Evolutionary conservation across 257 asterid species (phyloP).

Genomic region (Ligustrum vulgare): DNA sequence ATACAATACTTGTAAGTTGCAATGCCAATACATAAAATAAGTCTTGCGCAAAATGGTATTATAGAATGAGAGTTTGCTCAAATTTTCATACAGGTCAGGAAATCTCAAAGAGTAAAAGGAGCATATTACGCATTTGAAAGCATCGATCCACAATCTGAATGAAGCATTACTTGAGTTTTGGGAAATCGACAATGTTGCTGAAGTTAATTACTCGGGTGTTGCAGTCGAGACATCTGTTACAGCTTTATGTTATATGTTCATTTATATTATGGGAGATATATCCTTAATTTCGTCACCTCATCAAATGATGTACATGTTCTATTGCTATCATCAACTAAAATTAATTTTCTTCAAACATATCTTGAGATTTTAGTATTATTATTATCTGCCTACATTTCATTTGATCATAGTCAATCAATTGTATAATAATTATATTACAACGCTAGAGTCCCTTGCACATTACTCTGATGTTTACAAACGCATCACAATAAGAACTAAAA

Average conservation of each 20-base stretch:
- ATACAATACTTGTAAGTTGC: slow-evolving; percentile 73
- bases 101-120: slow-evolving; percentile 78
- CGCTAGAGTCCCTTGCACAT: background rate
- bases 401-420: slow-evolving; percentile 6
- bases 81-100: slow-evolving; percentile 59
- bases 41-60: background rate
- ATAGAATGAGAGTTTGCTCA: background rate
- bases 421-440: slow-evolving; percentile 4
- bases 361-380: background rate
- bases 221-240: slow-evolving; percentile 83
- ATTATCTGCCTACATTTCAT: background rate
- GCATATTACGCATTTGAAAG: slow-evolving; percentile 91
- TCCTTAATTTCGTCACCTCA: slow-evolving; percentile 18
- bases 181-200: slow-evolving; percentile 66
- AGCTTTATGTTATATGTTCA: slow-evolving; percentile 49
- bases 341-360: slow-evolving; percentile 28
- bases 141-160: slow-evolving; percentile 81
- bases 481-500: no score
- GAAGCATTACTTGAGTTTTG: slow-evolving; percentile 93
- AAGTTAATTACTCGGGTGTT: slow-evolving; percentile 64
- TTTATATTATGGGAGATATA: slow-evolving; percentile 5
- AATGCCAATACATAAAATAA: background rate
- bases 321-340: slow-evolving; percentile 29
- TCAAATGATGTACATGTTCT: slow-evolving; percentile 37
- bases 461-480: slow-evolving; percentile 28